Evolutionary conservation across 306 rosid genomes (phyloP).

Genomic region (Sphenostylis stenocarpa): DNA sequence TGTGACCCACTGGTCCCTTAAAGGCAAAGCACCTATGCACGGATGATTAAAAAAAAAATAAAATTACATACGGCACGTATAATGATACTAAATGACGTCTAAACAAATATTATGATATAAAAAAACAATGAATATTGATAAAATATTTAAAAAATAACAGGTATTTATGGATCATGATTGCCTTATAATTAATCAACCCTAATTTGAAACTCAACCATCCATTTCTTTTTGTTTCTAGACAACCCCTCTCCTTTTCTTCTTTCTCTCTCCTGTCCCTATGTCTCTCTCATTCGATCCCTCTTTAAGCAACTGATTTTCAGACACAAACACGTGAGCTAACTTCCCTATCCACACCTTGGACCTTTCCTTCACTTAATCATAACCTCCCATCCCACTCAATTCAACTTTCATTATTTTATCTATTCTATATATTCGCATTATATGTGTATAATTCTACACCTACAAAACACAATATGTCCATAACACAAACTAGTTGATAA

Average conservation of each 20-base stretch:
- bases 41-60: too few species aligned
- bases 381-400: constrained; percentile 37
- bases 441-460: background rate
- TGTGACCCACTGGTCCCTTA: constrained; percentile 63
- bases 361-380: constrained; percentile 53
- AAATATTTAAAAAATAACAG: too few species aligned
- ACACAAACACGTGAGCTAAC: constrained; percentile 89
- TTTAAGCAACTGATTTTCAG: constrained; percentile 54
- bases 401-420: background rate
- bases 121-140: too few species aligned
- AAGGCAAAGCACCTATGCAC: constrained; percentile 52
- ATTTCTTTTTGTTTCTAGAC: constrained; percentile 45
- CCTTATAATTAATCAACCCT: constrained; percentile 3
- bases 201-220: constrained; percentile 44
- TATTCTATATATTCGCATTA: background rate
- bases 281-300: constrained; percentile 34
- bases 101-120: too few species aligned
- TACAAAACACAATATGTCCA: too few species aligned
- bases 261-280: background rate
- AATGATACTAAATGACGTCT: too few species aligned
- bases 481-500: background rate
- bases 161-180: too few species aligned
- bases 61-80: too few species aligned
- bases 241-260: constrained; percentile 10
- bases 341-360: constrained; percentile 57